Base-by-base conservation (phyloP, 2,329 filamentous ascomycete species). In the Aspergillus persii region DNA sequence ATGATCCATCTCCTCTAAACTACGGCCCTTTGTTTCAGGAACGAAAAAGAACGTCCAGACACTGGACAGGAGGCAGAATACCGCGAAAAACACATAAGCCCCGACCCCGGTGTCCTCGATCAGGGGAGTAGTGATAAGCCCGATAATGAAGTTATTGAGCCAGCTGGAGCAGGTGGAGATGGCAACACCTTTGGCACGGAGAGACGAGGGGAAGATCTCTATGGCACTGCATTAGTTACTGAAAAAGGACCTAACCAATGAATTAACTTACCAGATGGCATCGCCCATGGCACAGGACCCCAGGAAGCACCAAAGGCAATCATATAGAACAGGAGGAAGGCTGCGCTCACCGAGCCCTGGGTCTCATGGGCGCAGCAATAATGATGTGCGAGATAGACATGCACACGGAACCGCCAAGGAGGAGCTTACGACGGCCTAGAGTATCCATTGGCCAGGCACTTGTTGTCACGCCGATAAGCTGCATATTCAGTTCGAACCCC, bases 41-140 rank as follows among this genome's bases (percentile, higher is more conserved):
- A 67, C 59, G n/a, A 67, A 59, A 0, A 67, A 9, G 8, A 60
- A 54, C 6, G 64, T 58, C 46, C 60, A 67, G 3, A 63, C 27
- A 1, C 54, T 53, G 0, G 79, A 79, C 4, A 82, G 64, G 8
- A 80, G 66, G 53, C 78, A 81, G 57, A 83, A 83, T 1, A 75
- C 69, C 0, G 78, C 81, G 59, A 86, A 86, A 74, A 87, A 86
- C 51, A 84, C 73, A 66, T 85, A 86, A 3, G 71, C 68, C 9
- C 78, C 78, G 62, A 71, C 79, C 0, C 76, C 77, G 0, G 75
- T 85, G 54, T 82, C 82, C 54, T 82, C 74, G 15, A 89, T 81
- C 62, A 89, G 80, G 2, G 85, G 79, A 0, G 86, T 87, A 0
- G 85, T 86, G 8, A 87, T 80, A 68, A 88, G 80, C 27, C 87